Evolutionary conservation across 805 yeast species (phyloP), one percentile per base, ranked within the genome.

Genomic region (Kurtzmaniella fragi): DNA sequence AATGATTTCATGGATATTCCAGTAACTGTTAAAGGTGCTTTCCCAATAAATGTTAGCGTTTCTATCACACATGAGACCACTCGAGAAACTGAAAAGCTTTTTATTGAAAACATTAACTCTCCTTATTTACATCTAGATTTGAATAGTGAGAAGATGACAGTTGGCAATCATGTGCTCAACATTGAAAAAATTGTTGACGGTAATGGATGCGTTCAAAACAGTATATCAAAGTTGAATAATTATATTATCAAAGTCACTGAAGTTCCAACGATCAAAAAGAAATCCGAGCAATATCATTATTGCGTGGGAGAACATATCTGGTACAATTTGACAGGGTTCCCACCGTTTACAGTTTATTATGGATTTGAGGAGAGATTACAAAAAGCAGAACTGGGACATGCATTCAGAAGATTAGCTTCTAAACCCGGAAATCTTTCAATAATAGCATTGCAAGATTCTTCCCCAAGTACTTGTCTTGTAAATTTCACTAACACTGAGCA

Each of bases 261-360:
- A 48, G 80, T 81, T 8, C 96, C 97, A 7, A 73, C 77, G 44
- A 80, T 90, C 6, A 62, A 61, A 41, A 59, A 71, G 34, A 16
- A 30, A 34, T 11, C 16, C 32, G 31, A 44, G 6, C 52, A 50
- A 33, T 35, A 36, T 2, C 75, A 83, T 50, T 83, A 80, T 53
- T 93, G 99, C 73, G 95, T 91, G 20, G 99, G 99, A 9, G 98
- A 91, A 45, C 83, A 84, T 43, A 77, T 93, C 17, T 71, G 83
- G 1, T 86, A 86, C 54, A 75, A 82, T 44, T 60, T 91, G 45
- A 75, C 76, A 12, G 98, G 98, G 2, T 66, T 76, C 3, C 77
- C 95, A 0, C 96, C 96, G 15, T 88, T 88, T 56, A 73, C 73
- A 1, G 73, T 95, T 4, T 75, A 67, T 37, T 93, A 93, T 56